Evolutionary conservation across 768 basidiomycete genomes (phyloP).

Genomic region (Russula dissimulans): DNA sequence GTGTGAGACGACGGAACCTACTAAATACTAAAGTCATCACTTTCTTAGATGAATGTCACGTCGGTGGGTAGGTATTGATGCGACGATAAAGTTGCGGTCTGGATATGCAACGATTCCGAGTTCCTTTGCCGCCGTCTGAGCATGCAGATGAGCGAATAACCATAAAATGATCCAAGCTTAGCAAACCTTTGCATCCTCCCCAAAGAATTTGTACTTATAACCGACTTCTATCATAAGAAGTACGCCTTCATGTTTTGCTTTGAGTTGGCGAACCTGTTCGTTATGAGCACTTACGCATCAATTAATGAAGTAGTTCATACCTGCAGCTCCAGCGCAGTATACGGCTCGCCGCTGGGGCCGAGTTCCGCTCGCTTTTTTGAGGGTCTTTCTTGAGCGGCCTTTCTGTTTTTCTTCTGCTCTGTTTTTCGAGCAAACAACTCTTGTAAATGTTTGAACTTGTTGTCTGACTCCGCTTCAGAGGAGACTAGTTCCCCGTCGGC

Average conservation of each 20-base stretch:
- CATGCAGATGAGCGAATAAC: background rate
- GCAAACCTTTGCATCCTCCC: slow-evolving; percentile 68
- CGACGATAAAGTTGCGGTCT: slow-evolving; percentile 65
- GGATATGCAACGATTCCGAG: slow-evolving; percentile 69
- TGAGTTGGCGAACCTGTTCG: slow-evolving; percentile 45
- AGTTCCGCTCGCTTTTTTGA: slow-evolving; percentile 36
- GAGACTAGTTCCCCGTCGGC: slow-evolving; percentile 13
- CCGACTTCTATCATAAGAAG: slow-evolving; percentile 76
- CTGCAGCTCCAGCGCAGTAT: slow-evolving; percentile 73
- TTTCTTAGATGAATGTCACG: slow-evolving; percentile 68
- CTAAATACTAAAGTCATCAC: slow-evolving; percentile 31
- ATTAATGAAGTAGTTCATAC: slow-evolving; percentile 25
- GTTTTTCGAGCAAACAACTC: slow-evolving; percentile 36
- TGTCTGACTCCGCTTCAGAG: slow-evolving; percentile 37
- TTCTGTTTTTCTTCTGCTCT: slow-evolving; percentile 27
- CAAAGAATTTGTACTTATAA: slow-evolving; percentile 78
- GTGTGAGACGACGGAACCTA: background rate
- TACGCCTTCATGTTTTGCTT: slow-evolving; percentile 53
- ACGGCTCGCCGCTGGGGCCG: slow-evolving; percentile 62
- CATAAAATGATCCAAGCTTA: background rate
- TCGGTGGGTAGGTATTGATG: slow-evolving; percentile 63
- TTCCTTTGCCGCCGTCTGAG: slow-evolving; percentile 56
- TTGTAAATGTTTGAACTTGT: slow-evolving; percentile 38
- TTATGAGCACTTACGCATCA: background rate
- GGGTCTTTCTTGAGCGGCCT: slow-evolving; percentile 20